These are phyloP conservation scores for Theobroma cacao DNA, from an alignment of 345 rosid species.

Conservation along the genomic window DNA sequence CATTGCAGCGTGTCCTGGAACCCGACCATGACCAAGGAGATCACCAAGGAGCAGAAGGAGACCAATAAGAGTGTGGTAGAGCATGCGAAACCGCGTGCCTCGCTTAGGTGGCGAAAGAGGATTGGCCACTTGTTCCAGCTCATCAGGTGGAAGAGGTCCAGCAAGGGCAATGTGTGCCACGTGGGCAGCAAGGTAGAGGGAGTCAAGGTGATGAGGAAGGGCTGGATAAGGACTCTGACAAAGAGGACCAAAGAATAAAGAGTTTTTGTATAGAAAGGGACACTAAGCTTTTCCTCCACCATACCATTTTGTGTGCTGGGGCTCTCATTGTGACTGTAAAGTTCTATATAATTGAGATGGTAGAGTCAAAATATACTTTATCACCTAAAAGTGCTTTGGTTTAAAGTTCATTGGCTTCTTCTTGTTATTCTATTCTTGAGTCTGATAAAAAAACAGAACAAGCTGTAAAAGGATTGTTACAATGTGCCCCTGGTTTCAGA, in stretches of 20 bases:
- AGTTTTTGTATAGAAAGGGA: slow-evolving; percentile 22
- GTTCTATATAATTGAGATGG: slow-evolving; percentile 33
- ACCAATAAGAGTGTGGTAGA: slow-evolving; percentile 57
- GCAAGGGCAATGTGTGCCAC: slow-evolving; percentile 55
- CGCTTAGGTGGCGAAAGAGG: slow-evolving; percentile 88
- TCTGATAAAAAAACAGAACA: slow-evolving; percentile 20
- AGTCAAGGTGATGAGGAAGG: slow-evolving; percentile 59
- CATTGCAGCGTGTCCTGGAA: slow-evolving; percentile 44
- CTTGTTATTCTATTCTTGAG: slow-evolving; percentile 17
- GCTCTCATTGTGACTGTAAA: slow-evolving; percentile 29
- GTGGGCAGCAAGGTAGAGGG: slow-evolving; percentile 74
- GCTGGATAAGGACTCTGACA: slow-evolving; percentile 86
- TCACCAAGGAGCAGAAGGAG: slow-evolving; percentile 9
- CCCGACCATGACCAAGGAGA: slow-evolving; percentile 16
- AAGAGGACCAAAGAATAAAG: slow-evolving; percentile 56
- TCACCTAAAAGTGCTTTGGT: slow-evolving; percentile 25
- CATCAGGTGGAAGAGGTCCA: slow-evolving; percentile 72
- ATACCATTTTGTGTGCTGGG: slow-evolving; percentile 35
- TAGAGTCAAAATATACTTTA: slow-evolving; percentile 44
- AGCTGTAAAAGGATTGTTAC: slow-evolving; percentile 20
- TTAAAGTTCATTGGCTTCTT: slow-evolving; percentile 35
- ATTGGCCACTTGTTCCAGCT: slow-evolving; percentile 84
- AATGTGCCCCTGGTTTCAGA: slow-evolving; percentile 12
- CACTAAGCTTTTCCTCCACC: slow-evolving; percentile 22
- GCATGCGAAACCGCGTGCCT: slow-evolving; percentile 51